Conservation (phyloP, 164 flowering plant species). For the Stephania japonica region DNA sequence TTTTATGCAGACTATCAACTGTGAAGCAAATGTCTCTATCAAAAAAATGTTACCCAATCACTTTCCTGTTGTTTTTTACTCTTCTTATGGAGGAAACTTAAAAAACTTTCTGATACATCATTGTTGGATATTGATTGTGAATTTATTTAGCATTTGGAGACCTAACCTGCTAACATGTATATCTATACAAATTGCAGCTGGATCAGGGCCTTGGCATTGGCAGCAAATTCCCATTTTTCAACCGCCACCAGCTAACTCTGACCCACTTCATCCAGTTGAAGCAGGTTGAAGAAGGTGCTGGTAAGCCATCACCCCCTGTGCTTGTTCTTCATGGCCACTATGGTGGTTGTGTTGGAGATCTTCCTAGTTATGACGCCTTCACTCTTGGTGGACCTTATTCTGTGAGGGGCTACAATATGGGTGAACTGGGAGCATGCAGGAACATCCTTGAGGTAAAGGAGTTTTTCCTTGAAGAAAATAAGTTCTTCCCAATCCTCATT, state of each 20-base stretch:
- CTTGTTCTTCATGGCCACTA: conserved; percentile 94
- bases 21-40: no score
- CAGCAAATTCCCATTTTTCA: conserved; percentile 86
- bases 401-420: conserved; percentile 98
- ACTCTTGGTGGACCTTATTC: conserved; percentile 98
- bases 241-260: conserved; percentile 85
- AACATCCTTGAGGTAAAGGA: conserved; percentile 80
- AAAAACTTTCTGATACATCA: no score
- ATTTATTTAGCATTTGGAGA: no score
- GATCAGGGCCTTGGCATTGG: conserved; percentile 97
- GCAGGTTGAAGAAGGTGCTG: conserved; percentile 89
- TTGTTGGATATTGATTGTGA: no score
- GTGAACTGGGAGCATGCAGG: conserved; percentile 96
- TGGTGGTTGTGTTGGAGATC: conserved; percentile 99
- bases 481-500: background rate
- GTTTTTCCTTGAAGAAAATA: background rate
- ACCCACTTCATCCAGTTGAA: conserved; percentile 80
- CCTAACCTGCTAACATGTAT: conserved; percentile 3
- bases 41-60: no score
- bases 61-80: no score
- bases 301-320: conserved; percentile 90
- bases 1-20: no score
- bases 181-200: conserved; percentile 47
- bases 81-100: no score
- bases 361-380: conserved; percentile 98